These are phyloP conservation scores for Cladosporium sp. DNA, from an alignment of 2,329 filamentous ascomycete genomes.

Conservation along the genomic window DNA sequence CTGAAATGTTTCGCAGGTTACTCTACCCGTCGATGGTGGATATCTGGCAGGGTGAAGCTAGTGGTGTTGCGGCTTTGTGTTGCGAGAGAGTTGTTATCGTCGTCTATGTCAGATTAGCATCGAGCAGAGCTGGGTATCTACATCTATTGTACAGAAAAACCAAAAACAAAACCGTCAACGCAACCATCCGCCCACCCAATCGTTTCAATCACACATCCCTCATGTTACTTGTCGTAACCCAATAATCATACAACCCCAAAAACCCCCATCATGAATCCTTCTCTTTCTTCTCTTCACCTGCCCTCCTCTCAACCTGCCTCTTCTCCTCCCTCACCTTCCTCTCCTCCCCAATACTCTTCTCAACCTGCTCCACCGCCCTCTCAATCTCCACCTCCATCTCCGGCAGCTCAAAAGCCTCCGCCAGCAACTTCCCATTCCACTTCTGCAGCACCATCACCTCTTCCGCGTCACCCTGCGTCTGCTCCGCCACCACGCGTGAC, in stretches of 20 bases:
- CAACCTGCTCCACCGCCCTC: constrained; percentile 53
- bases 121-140: constrained; percentile 14
- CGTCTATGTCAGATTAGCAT: neutral
- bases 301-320: neutral
- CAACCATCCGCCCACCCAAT: neutral
- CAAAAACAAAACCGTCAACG: neutral
- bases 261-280: neutral
- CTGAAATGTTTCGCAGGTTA: constrained; percentile 7
- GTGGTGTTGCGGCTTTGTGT: neutral
- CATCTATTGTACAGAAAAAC: neutral
- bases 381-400: constrained; percentile 58
- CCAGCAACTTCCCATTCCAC: constrained; percentile 54
- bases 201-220: neutral
- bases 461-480: constrained; percentile 42
- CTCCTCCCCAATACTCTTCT: constrained; percentile 32
- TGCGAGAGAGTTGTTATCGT: neutral
- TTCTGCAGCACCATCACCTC: constrained; percentile 52
- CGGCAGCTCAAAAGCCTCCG: constrained; percentile 49
- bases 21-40: constrained; percentile 24
- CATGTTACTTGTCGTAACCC: neutral
- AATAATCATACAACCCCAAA: neutral
- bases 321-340: constrained; percentile 21
- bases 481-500: constrained; percentile 39
- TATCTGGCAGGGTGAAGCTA: constrained; percentile 9
- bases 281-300: neutral